Evolutionary conservation across 257 asterid species (phyloP), one percentile per base, ranked within the genome.

Genomic region (Gynochthodes officinalis): DNA sequence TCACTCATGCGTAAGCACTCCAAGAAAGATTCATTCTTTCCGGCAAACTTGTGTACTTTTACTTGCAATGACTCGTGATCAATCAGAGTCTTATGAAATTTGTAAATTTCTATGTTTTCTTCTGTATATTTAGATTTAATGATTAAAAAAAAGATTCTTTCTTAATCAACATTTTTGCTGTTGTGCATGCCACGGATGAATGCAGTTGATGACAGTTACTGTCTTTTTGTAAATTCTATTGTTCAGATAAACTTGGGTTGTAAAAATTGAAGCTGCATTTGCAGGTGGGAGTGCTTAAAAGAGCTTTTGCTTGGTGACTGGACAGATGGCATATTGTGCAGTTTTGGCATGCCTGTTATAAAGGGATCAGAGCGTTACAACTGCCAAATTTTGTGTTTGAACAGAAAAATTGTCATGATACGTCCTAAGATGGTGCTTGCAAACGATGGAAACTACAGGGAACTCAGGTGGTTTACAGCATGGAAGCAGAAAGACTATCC

Each of bases 381-480:
- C 71, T 90, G 98, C 75, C 98, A 93, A 80, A 87, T 93, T 42
- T 76, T 93, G 73, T 90, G 97, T 80, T 78, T 93, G 78, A 86
- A 93, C 81, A 79, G 96, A 77, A 88, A 89, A 81, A 90, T 93
- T 64, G 55, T 93, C 75, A 85, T 93, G 96, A 93, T 93, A 81
- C 88, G 97, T 33, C 98, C 98, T 30, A 93, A 93, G 81, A 89
- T 90, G 93, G 89, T 94, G 96, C 91, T 93, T 66, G 98, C 97
- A 54, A 90, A 93, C 78, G 96, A 91, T 78, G 97, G 97, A 21
- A 89, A 91, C 81, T 93, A 85, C 69, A 84, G 95, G 82, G 98
- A 90, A 77, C 90, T 93, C 12, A 84, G 98, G 71, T 93, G 97
- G 98, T 93, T 90, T 82, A 90, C 98, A 0, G 96, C 97, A 28